These are phyloP conservation scores for Aphanomyces astaci DNA, from an alignment of 352 stramenopile genomes.

Conservation along the genomic window DNA sequence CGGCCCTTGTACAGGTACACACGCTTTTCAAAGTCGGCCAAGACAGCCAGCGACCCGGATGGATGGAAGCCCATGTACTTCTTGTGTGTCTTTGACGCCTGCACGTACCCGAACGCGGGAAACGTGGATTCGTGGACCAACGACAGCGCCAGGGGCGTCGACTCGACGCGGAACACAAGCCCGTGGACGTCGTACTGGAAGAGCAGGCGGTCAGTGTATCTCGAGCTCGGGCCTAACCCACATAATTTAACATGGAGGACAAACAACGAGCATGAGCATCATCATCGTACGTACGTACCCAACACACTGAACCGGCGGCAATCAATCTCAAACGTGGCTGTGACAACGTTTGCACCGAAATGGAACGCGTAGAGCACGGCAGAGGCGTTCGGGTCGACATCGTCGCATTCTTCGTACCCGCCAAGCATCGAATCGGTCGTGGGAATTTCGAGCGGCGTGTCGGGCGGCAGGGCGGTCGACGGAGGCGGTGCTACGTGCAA, in stretches of 20 bases:
- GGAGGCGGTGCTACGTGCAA: conserved; percentile 36
- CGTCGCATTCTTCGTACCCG: conserved; percentile 75
- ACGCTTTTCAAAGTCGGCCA: conserved; percentile 70
- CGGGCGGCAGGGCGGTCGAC: conserved; percentile 22
- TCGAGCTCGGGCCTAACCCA: conserved; percentile 1
- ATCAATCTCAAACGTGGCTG: conserved; percentile 50
- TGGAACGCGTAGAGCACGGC: conserved; percentile 46
- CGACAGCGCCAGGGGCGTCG: conserved; percentile 24
- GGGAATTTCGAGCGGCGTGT: conserved; percentile 40
- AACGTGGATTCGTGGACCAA: conserved; percentile 49
- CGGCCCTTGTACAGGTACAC: conserved; percentile 52
- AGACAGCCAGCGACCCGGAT: conserved; percentile 44
- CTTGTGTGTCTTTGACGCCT: conserved; percentile 82
- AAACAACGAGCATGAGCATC: not conserved
- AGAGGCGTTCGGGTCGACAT: conserved; percentile 61
- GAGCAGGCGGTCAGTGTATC: conserved; percentile 31
- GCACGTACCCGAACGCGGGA: conserved; percentile 74
- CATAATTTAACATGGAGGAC: no score
- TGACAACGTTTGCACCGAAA: conserved; percentile 31
- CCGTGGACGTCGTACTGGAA: conserved; percentile 81
- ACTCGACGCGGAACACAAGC: conserved; percentile 46
- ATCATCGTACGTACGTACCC: conserved; percentile 19
- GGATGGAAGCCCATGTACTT: conserved; percentile 69
- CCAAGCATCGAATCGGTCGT: conserved; percentile 71
- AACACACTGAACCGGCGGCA: conserved; percentile 63